Conservation (phyloP, 2,329 filamentous ascomycete species). For the Apiospora hydei region DNA sequence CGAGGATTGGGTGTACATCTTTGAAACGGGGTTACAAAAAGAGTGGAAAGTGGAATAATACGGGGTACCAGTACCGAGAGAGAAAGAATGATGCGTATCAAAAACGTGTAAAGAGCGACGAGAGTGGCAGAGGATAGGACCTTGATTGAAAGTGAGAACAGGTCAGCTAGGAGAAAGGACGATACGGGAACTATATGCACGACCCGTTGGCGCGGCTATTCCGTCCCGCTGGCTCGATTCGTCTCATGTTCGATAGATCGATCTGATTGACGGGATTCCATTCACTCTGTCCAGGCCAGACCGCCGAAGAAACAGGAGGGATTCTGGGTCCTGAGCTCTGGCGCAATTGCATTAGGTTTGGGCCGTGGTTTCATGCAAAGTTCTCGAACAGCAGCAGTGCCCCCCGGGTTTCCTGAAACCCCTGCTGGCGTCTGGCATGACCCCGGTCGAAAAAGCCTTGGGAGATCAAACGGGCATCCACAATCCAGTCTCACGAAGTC, state of each 20-base stretch:
- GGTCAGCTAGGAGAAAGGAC: not conserved
- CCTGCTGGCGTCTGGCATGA: not conserved
- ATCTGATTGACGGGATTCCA: not conserved
- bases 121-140: not conserved
- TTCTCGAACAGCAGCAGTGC: slow-evolving; percentile 1
- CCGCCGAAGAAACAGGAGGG: not conserved
- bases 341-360: slow-evolving; percentile 15
- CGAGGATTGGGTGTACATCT: slow-evolving; percentile 9
- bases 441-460: not conserved
- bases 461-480: slow-evolving; percentile 14
- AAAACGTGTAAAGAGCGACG: not conserved
- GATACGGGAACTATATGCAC: slow-evolving; percentile 10
- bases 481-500: not conserved
- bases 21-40: not conserved
- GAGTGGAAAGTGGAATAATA: slow-evolving; percentile 13
- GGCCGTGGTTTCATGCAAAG: slow-evolving; percentile 8
- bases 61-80: slow-evolving; percentile 10
- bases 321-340: not conserved
- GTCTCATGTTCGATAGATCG: not conserved
- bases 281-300: not conserved
- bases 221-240: not conserved
- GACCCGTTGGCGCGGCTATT: not conserved
- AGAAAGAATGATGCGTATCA: not conserved
- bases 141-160: not conserved
- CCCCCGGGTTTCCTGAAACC: not conserved